Conservation (phyloP, 805 yeast species). For the Saccharomyces eubayanus region DNA sequence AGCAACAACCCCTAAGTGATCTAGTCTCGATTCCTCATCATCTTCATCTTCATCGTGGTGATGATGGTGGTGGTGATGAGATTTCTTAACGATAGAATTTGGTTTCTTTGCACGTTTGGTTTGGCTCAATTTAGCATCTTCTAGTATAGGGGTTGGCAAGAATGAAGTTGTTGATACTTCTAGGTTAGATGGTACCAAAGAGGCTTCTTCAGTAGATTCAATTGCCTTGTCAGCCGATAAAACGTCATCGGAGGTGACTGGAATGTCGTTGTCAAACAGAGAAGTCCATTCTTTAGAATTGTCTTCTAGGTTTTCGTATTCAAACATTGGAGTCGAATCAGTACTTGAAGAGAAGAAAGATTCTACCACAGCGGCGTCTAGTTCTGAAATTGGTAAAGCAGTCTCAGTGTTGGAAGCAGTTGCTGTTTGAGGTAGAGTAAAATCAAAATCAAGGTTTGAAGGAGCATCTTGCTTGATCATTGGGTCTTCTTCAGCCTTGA, state of each 20-base stretch:
- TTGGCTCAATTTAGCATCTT: constrained; percentile 15
- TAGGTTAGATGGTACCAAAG: neutral
- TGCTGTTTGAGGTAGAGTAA: neutral
- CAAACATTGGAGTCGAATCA: constrained; percentile 58
- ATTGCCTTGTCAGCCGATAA: constrained; percentile 17
- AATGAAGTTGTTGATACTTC: constrained; percentile 12
- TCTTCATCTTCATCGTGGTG: neutral
- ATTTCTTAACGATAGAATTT: constrained; percentile 18
- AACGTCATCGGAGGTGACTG: constrained; percentile 32
- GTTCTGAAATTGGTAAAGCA: constrained; percentile 17
- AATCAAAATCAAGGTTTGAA: constrained; percentile 2
- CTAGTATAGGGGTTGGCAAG: constrained; percentile 30
- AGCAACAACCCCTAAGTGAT: constrained; percentile 65
- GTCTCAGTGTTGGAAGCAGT: neutral
- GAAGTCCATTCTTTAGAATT: constrained; percentile 52
- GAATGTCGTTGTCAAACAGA: constrained; percentile 42
- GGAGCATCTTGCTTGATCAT: neutral
- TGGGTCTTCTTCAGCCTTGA: constrained; percentile 11
- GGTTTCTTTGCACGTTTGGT: constrained; percentile 11
- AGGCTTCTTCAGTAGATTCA: constrained; percentile 9
- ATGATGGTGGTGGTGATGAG: neutral
- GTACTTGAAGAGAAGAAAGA: constrained; percentile 35
- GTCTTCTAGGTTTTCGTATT: constrained; percentile 21
- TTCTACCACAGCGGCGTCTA: constrained; percentile 59
- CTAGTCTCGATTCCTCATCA: constrained; percentile 30